Evolutionary conservation across 2,329 filamentous ascomycete species (phyloP), one percentile per base, ranked within the genome.

Genomic region (Phaeomoniella chlamydospora): DNA sequence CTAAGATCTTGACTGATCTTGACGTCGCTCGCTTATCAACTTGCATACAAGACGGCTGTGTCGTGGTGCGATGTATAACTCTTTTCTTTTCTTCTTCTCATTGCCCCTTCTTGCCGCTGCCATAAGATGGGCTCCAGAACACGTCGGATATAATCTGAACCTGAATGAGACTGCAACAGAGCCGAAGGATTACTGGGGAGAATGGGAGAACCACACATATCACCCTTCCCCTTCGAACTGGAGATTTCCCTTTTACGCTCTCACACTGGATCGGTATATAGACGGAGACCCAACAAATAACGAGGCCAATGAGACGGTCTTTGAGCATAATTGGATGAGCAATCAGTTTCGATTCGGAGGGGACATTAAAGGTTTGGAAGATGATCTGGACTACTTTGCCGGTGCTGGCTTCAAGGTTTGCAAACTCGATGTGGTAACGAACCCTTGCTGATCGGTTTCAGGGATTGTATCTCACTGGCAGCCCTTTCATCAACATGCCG

Each of bases 201-300:
- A 56, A 49, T 57, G 62, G 58, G 54, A 49, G 19, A 51, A 57
- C 44, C 59, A 64, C 46, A 54, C 42, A 2, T 69, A 62, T 41
- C 34, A 49, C 3, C 41, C 49, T 2, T 70, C 67, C 18, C 68
- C 68, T 3, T 35, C 43, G 1, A 71, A 66, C 42, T 72, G 68
- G 68, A 56, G 68, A 15, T 57, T 72, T 37, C 68, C 68, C 0
- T 67, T 69, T 48, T 72, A 72, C 49, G 68, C 64, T 18, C 50
- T 72, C 35, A 69, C 68, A 45, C 48, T 69, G 12, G 68, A 72
- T 45, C 54, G 65, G 35, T 71, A 61, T 43, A 62, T 68, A 32
- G 69, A 72, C 41, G 67, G 67, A 38, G 60, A 71, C 42, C 67
- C 68, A 11, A 54, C 52, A 3, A 72, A 72, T 46, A 67, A 72